phyloP scores from a whole-genome alignment of 768 basidiomycete species.

The Rhizopogon roseolus region DNA sequence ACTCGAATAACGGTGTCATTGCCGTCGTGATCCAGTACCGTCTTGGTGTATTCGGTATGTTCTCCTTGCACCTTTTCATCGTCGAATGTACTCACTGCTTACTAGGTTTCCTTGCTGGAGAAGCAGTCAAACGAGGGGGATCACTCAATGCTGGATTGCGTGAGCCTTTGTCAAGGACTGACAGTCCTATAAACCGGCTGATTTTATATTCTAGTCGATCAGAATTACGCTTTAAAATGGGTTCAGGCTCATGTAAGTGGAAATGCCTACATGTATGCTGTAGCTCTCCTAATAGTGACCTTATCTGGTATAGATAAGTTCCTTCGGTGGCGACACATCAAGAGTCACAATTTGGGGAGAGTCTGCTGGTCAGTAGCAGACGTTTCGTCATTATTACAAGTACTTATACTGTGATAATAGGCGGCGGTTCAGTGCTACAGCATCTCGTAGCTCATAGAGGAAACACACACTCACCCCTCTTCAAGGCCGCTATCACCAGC shows the following conservation, averaged over 20 bases:
- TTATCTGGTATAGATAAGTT: conserved; percentile 26
- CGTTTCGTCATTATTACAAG: neutral
- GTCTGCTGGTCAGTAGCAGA: conserved; percentile 18
- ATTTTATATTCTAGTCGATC: conserved; percentile 24
- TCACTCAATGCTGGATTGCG: conserved; percentile 31
- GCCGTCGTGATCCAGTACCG: conserved; percentile 30
- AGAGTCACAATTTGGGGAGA: conserved; percentile 34
- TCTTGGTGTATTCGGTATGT: conserved; percentile 28
- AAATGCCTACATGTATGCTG: too few relatives aligned
- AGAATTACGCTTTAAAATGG: conserved; percentile 30
- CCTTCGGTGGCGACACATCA: conserved; percentile 28
- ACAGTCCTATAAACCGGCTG: neutral
- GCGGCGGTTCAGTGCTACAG: conserved; percentile 30
- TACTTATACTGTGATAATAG: conserved; percentile 5
- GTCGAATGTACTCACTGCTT: neutral
- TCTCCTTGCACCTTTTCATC: too few relatives aligned
- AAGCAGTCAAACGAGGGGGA: conserved; percentile 24
- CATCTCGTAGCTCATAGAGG: conserved; percentile 29
- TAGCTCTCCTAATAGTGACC: conserved; percentile 17
- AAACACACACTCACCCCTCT: conserved; percentile 26
- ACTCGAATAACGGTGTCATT: conserved; percentile 18
- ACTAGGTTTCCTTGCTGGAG: conserved; percentile 25
- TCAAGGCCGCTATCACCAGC: conserved; percentile 28
- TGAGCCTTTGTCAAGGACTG: conserved; percentile 10
- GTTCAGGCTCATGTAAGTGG: conserved; percentile 27